phyloP scores from a whole-genome alignment of 345 rosid genomes.

The Streptanthus diversifolius region DNA sequence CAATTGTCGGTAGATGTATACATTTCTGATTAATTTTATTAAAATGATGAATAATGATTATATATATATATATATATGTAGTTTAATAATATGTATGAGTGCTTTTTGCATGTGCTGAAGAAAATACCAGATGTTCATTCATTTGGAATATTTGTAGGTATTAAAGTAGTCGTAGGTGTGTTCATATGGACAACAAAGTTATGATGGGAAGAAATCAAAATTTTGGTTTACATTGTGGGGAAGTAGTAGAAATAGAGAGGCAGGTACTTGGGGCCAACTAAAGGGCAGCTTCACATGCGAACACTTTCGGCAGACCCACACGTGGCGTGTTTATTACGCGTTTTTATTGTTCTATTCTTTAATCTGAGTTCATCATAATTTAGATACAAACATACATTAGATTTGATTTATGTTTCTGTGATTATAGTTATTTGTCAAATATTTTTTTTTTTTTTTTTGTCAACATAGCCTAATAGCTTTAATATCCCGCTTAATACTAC shows the following conservation, averaged over 20 bases:
- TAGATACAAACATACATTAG: neutral
- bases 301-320: constrained; percentile 15
- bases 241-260: neutral
- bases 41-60: neutral
- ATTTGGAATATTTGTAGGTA: neutral
- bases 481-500: too few relatives aligned
- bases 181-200: neutral
- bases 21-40: neutral
- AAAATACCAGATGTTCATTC: constrained; percentile 7
- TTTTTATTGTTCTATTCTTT: neutral
- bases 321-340: constrained; percentile 26
- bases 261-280: constrained; percentile 26
- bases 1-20: neutral
- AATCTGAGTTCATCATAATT: neutral
- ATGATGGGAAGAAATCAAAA: neutral
- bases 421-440: neutral
- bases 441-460: too few relatives aligned
- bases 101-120: constrained; percentile 23
- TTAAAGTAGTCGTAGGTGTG: neutral
- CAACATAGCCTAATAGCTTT: too few relatives aligned
- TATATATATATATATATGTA: neutral
- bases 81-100: neutral
- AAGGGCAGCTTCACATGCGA: constrained; percentile 34
- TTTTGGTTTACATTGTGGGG: constrained; percentile 3
- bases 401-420: neutral